phyloP scores from a whole-genome alignment of 2,329 filamentous ascomycete genomes.

The Penicillium sp. region DNA sequence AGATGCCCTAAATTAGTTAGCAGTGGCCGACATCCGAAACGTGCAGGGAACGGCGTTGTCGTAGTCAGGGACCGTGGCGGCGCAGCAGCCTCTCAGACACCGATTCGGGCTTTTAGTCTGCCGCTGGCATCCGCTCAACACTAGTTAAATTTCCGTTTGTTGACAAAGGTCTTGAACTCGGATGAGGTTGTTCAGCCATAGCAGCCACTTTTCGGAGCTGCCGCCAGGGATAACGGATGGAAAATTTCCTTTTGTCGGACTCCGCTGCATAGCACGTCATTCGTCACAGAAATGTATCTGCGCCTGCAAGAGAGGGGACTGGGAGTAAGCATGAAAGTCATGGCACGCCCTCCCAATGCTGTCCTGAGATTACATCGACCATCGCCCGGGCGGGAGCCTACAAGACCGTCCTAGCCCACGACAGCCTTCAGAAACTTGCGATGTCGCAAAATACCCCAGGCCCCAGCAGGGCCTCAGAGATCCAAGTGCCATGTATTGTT shows the following conservation, averaged over 20 bases:
- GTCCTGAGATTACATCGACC: neutral
- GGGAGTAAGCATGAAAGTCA: neutral
- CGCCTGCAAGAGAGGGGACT: neutral
- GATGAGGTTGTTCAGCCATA: neutral
- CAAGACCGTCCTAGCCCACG: neutral
- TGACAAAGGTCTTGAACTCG: neutral
- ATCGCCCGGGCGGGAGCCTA: neutral
- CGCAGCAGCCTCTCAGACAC: neutral
- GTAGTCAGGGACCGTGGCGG: neutral
- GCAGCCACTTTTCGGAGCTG: neutral
- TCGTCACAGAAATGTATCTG: neutral
- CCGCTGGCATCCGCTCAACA: too few relatives aligned
- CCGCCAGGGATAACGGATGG: neutral
- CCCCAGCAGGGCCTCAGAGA: conserved; percentile 5
- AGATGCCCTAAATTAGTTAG: neutral
- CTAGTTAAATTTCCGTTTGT: neutral
- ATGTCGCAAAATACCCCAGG: conserved; percentile 3
- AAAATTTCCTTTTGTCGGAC: neutral
- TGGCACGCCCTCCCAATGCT: neutral
- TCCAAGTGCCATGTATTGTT: conserved; percentile 4
- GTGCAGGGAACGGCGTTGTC: neutral
- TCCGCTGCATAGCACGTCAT: neutral
- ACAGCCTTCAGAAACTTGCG: neutral
- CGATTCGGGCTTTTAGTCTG: too few relatives aligned
- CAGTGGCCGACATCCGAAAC: neutral